phyloP scores from a whole-genome alignment of 2,329 filamentous ascomycete species.

The Sporothrix phasma region DNA sequence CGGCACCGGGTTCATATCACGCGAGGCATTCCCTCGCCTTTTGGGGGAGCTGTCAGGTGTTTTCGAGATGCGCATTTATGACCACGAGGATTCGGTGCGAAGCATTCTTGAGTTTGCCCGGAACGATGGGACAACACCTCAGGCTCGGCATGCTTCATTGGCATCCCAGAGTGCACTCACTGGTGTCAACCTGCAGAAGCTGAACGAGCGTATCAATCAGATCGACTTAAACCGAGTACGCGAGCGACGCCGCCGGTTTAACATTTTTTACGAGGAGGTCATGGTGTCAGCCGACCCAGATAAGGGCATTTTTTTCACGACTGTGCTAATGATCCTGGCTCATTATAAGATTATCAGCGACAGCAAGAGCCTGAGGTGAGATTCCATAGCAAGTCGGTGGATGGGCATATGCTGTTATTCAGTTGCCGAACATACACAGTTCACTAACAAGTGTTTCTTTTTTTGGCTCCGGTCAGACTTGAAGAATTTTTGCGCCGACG shows the following conservation, averaged over 20 bases:
- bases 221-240: conserved; percentile 71
- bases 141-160: conserved; percentile 42
- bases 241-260: conserved; percentile 66
- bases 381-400: not conserved
- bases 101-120: conserved; percentile 78
- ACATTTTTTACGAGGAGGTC: conserved; percentile 94
- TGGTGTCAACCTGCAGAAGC: conserved; percentile 61
- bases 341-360: conserved; percentile 99
- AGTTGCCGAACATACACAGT: conserved; percentile 32
- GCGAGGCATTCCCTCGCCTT: conserved; percentile 78
- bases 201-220: conserved; percentile 61
- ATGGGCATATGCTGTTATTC: too few species aligned
- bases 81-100: conserved; percentile 78
- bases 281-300: conserved; percentile 87
- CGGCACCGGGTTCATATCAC: conserved; percentile 83
- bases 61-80: conserved; percentile 95
- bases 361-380: conserved; percentile 79
- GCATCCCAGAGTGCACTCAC: conserved; percentile 41
- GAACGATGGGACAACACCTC: conserved; percentile 36
- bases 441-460: not conserved
- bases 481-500: conserved; percentile 91
- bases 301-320: conserved; percentile 81
- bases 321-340: conserved; percentile 86
- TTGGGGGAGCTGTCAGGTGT: conserved; percentile 87
- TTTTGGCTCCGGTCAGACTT: conserved; percentile 41